phyloP scores from a whole-genome alignment of 2,329 filamentous ascomycete genomes.

The Apiospora marii region DNA sequence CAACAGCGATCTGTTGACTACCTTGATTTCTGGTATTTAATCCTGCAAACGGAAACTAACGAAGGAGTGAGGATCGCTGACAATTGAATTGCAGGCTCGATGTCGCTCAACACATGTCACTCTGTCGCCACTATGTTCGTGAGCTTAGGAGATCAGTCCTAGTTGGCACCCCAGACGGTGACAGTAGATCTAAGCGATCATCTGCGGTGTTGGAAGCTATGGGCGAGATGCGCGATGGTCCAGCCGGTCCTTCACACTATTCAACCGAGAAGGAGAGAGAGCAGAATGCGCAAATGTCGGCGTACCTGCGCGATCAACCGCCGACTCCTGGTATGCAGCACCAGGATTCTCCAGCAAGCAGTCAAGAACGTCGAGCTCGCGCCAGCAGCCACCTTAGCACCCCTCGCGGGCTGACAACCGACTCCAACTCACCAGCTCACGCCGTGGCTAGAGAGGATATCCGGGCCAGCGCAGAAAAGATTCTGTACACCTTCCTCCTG shows the following conservation, averaged over 20 bases:
- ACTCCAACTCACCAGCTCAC: conserved; percentile 84
- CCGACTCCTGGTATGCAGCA: conserved; percentile 54
- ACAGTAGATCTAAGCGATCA: conserved; percentile 82
- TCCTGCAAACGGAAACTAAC: background rate
- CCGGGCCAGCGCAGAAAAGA: conserved; percentile 93
- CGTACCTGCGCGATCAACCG: conserved; percentile 77
- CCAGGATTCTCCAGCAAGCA: conserved; percentile 56
- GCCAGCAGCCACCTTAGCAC: conserved; percentile 63
- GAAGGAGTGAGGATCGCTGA: background rate
- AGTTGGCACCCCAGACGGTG: conserved; percentile 88
- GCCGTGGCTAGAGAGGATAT: conserved; percentile 90
- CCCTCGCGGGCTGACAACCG: conserved; percentile 66
- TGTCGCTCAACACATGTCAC: conserved; percentile 98
- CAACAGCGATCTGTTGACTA: conserved; percentile 98
- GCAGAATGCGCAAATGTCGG: conserved; percentile 89
- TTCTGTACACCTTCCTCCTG: conserved; percentile 96
- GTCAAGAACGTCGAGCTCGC: conserved; percentile 53
- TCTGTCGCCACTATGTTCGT: conserved; percentile 96
- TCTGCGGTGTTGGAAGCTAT: conserved; percentile 79
- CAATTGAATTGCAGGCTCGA: conserved; percentile 75
- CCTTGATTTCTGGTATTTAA: conserved; percentile 90
- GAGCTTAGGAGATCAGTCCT: conserved; percentile 93
- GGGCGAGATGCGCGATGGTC: conserved; percentile 69
- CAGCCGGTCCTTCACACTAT: conserved; percentile 68
- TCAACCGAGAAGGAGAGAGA: conserved; percentile 76